Evolutionary conservation across 208 protist genomes (phyloP).

Genomic region (Endotrypanum monterogeii): DNA sequence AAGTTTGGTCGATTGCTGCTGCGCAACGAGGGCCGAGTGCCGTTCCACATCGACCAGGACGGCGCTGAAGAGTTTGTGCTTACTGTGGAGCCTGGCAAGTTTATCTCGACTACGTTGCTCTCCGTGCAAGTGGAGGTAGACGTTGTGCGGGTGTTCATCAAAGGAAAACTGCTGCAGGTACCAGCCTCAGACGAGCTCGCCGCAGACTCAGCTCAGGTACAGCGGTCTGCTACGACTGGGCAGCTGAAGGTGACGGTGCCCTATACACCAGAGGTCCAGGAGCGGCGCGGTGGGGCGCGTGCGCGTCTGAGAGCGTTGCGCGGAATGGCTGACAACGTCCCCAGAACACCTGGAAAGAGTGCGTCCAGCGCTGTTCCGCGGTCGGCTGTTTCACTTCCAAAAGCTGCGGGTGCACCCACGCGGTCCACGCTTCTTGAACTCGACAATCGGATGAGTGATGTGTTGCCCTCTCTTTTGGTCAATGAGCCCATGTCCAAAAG

Average conservation of each 20-base stretch:
- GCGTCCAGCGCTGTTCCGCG: neutral
- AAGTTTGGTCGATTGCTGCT: slow-evolving; percentile 91
- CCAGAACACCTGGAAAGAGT: neutral
- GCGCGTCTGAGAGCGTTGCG: slow-evolving; percentile 12
- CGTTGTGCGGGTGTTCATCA: slow-evolving; percentile 90
- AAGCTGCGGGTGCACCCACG: neutral
- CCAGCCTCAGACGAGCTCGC: slow-evolving; percentile 84
- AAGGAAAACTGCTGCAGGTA: slow-evolving; percentile 95
- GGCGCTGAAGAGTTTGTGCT: slow-evolving; percentile 69
- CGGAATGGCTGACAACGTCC: neutral
- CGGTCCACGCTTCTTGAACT: slow-evolving; percentile 29
- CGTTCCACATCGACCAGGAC: slow-evolving; percentile 86
- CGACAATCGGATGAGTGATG: slow-evolving; percentile 12
- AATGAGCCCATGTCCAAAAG: neutral
- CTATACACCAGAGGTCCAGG: slow-evolving; percentile 45
- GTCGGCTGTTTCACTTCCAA: neutral
- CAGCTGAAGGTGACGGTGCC: slow-evolving; percentile 86
- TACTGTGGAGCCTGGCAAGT: slow-evolving; percentile 90
- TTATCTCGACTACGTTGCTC: slow-evolving; percentile 94
- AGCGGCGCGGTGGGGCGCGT: slow-evolving; percentile 23
- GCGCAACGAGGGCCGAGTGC: slow-evolving; percentile 92
- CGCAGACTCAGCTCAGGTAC: slow-evolving; percentile 55
- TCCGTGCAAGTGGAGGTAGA: slow-evolving; percentile 92
- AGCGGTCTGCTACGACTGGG: slow-evolving; percentile 79
- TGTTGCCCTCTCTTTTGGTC: neutral